Percentiles rank a stretch among this genome's conserved stretches.
These are phyloP conservation scores for Neonectria punicea DNA, from an alignment of 2,329 filamentous ascomycete species.

Conservation along the genomic window DNA sequence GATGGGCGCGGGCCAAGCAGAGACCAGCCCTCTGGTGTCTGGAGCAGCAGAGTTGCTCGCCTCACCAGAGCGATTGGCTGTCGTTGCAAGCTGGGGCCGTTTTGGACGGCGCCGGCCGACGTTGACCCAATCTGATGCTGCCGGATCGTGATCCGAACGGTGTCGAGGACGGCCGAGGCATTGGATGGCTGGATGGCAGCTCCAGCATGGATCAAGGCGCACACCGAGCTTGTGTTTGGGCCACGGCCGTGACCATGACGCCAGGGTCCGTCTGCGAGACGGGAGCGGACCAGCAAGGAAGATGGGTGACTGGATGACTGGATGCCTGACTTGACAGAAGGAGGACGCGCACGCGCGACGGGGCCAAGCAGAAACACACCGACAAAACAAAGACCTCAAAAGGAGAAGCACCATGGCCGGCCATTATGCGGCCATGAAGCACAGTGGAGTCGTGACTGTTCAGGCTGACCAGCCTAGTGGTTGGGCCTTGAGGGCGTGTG, in stretches of 20 bases:
- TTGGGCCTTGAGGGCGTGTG: conserved; percentile 35
- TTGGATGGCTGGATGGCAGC: conserved; percentile 20
- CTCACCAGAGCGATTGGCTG: conserved; percentile 42
- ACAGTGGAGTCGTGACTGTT: conserved; percentile 47
- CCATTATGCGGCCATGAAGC: conserved; percentile 49
- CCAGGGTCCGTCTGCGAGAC: conserved; percentile 34
- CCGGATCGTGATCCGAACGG: conserved; percentile 41
- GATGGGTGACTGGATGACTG: conserved; percentile 25
- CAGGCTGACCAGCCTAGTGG: conserved; percentile 42
- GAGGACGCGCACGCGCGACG: conserved; percentile 45
- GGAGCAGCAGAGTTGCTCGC: conserved; percentile 35
- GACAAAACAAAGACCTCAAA: conserved; percentile 46
- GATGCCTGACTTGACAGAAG: conserved; percentile 28
- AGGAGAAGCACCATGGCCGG: conserved; percentile 44
- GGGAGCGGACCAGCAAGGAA: conserved; percentile 35
- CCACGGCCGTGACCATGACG: conserved; percentile 34
- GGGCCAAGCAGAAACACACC: conserved; percentile 48
- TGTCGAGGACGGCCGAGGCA: conserved; percentile 16
- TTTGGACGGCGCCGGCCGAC: conserved; percentile 39
- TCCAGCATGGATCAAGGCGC: conserved; percentile 39
- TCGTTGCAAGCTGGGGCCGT: conserved; percentile 37
- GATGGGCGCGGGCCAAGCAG: conserved; percentile 32
- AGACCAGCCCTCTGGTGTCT: conserved; percentile 29
- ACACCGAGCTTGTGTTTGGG: conserved; percentile 39
- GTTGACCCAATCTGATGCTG: conserved; percentile 40